Evolutionary conservation across 1,284 basidiomycete genomes (phyloP).

Genomic region (Cryptococcus sp.): DNA sequence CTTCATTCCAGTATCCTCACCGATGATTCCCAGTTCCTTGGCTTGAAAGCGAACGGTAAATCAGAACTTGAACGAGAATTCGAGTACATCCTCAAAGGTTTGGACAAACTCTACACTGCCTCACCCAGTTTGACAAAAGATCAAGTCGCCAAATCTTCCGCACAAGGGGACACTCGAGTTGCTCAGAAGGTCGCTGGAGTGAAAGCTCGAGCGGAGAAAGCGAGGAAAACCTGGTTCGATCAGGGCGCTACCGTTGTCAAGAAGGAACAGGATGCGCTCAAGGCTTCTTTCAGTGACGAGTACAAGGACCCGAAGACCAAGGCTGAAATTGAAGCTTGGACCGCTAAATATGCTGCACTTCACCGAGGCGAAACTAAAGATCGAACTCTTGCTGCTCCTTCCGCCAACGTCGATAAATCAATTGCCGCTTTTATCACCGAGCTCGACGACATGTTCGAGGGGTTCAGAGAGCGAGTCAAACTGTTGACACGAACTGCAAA

Average conservation of each 20-base stretch:
- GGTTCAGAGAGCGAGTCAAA: conserved; percentile 23
- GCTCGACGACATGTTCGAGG: conserved; percentile 35
- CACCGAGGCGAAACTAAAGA: conserved; percentile 21
- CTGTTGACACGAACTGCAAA: conserved; percentile 26
- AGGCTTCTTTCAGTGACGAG: conserved; percentile 25
- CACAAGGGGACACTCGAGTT: conserved; percentile 25
- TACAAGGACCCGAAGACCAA: conserved; percentile 29
- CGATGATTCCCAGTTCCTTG: conserved; percentile 14
- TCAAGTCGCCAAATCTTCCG: conserved; percentile 29
- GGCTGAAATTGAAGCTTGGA: conserved; percentile 31
- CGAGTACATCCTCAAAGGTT: conserved; percentile 32
- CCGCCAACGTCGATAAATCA: conserved; percentile 14
- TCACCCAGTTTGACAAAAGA: conserved; percentile 28
- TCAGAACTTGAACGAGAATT: conserved; percentile 33
- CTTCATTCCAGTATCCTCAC: conserved; percentile 6
- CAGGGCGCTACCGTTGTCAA: conserved; percentile 19
- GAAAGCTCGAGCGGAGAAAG: conserved; percentile 18
- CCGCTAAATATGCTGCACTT: conserved; percentile 24
- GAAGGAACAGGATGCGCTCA: conserved; percentile 19
- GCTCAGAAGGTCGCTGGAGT: conserved; percentile 18
- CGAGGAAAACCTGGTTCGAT: conserved; percentile 15
- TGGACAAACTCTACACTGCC: conserved; percentile 43
- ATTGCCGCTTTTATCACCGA: conserved; percentile 24
- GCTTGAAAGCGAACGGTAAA: conserved; percentile 15
- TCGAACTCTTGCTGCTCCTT: conserved; percentile 13